These are phyloP conservation scores for Tricladium varicosporioides DNA, from an alignment of 2,329 filamentous ascomycete genomes.

Conservation along the genomic window DNA sequence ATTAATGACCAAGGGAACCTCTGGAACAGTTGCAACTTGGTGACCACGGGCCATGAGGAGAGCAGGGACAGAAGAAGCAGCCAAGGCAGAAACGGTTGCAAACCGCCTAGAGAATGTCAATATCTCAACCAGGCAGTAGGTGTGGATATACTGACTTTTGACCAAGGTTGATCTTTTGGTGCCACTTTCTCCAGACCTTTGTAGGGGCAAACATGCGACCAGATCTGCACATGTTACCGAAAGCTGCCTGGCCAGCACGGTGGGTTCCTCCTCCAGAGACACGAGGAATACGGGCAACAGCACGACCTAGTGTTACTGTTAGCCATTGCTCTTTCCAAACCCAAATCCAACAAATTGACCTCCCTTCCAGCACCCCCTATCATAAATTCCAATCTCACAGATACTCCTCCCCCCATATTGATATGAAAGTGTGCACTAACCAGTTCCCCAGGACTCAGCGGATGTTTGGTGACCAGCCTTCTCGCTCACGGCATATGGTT, in stretches of 20 bases:
- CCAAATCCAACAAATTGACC: neutral
- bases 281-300: conserved; percentile 99
- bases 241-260: conserved; percentile 99
- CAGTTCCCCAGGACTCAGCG: conserved; percentile 99
- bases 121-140: conserved; percentile 25
- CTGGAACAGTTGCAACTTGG: conserved; percentile 86
- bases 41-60: conserved; percentile 97
- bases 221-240: conserved; percentile 99
- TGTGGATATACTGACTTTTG: conserved; percentile 69
- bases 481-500: conserved; percentile 99
- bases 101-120: conserved; percentile 66
- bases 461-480: conserved; percentile 99
- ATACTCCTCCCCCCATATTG: conserved; percentile 20
- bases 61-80: conserved; percentile 91
- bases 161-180: conserved; percentile 99
- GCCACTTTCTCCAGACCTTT: conserved; percentile 99
- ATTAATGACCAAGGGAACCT: conserved; percentile 96
- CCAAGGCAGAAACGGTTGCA: conserved; percentile 94
- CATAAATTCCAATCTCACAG: neutral
- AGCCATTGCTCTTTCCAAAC: conserved; percentile 21
- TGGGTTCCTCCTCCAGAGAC: conserved; percentile 99
- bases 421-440: conserved; percentile 55
- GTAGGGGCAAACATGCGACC: conserved; percentile 99
- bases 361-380: neutral
- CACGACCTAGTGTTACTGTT: conserved; percentile 66